These are phyloP conservation scores for Hevea brasiliensis DNA, from an alignment of 345 rosid genomes.

Conservation along the genomic window DNA sequence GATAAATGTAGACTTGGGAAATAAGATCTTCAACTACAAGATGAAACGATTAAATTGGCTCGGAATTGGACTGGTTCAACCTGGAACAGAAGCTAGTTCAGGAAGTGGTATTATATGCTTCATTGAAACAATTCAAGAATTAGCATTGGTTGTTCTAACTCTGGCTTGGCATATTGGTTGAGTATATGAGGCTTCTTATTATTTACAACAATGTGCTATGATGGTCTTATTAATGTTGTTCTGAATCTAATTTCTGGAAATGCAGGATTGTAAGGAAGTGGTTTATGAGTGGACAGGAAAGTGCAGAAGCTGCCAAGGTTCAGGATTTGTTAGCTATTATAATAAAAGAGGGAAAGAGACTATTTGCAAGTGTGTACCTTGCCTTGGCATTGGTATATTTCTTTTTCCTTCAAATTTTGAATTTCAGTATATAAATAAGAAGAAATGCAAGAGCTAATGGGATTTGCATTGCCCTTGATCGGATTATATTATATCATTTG, in stretches of 20 bases:
- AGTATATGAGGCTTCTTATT: neutral
- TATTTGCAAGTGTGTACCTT: conserved; percentile 85
- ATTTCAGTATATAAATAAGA: neutral
- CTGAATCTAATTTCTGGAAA: conserved; percentile 21
- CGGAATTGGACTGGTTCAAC: no score
- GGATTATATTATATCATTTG: neutral
- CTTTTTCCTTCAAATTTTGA: conserved; percentile 10
- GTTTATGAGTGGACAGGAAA: conserved; percentile 98
- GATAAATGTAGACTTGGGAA: neutral
- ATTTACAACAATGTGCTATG: neutral
- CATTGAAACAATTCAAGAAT: neutral
- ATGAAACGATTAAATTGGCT: no score
- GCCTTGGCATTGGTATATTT: conserved; percentile 77
- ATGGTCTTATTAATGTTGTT: neutral
- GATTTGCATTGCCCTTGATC: neutral
- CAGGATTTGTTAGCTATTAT: conserved; percentile 78
- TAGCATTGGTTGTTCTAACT: neutral
- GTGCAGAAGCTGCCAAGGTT: conserved; percentile 90
- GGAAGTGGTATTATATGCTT: neutral
- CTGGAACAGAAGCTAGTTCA: no score
- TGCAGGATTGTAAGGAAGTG: conserved; percentile 81
- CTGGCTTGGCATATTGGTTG: neutral
- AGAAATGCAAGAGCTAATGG: neutral
- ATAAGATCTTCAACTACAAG: no score
- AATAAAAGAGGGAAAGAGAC: conserved; percentile 82